Evolutionary conservation across 768 basidiomycete species (phyloP).

Genomic region (Termitomyces sp.): DNA sequence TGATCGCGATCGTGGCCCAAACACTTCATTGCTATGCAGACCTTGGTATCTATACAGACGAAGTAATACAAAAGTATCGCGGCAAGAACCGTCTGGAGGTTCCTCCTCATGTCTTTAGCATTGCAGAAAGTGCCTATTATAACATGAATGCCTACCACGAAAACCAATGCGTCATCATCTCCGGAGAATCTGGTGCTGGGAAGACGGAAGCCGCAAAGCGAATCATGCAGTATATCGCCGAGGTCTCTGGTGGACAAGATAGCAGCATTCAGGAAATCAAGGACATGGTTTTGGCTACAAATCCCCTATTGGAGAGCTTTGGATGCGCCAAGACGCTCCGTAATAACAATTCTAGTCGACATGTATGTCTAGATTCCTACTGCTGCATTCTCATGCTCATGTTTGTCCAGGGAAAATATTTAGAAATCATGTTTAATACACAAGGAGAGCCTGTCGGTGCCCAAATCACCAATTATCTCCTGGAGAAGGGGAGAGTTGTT

Average conservation of each 20-base stretch:
- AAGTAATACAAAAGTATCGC: slow-evolving; percentile 77
- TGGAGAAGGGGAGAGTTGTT: slow-evolving; percentile 96
- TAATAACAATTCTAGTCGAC: slow-evolving; percentile 98
- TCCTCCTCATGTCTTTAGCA: slow-evolving; percentile 95
- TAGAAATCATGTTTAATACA: slow-evolving; percentile 98
- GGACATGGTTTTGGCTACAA: slow-evolving; percentile 99
- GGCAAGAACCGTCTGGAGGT: slow-evolving; percentile 99
- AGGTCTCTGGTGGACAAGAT: slow-evolving; percentile 85
- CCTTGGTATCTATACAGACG: slow-evolving; percentile 96
- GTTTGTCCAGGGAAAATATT: slow-evolving; percentile 81
- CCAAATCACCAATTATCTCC: slow-evolving; percentile 95
- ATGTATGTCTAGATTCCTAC: slow-evolving; percentile 52
- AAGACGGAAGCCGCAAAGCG: slow-evolving; percentile 99
- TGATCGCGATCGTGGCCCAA: slow-evolving; percentile 4
- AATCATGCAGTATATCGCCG: slow-evolving; percentile 99
- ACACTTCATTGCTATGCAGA: slow-evolving; percentile 40
- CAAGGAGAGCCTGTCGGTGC: slow-evolving; percentile 94
- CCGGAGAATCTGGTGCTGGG: slow-evolving; percentile 97
- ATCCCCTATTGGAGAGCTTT: slow-evolving; percentile 95
- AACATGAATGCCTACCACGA: slow-evolving; percentile 99
- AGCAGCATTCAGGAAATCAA: slow-evolving; percentile 96
- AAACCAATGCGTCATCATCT: slow-evolving; percentile 99
- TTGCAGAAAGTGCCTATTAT: slow-evolving; percentile 97
- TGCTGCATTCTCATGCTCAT: slow-evolving; percentile 13
- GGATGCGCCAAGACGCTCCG: slow-evolving; percentile 98